Evolutionary conservation across 345 rosid genomes (phyloP).

Genomic region (Clarkia xantiana): DNA sequence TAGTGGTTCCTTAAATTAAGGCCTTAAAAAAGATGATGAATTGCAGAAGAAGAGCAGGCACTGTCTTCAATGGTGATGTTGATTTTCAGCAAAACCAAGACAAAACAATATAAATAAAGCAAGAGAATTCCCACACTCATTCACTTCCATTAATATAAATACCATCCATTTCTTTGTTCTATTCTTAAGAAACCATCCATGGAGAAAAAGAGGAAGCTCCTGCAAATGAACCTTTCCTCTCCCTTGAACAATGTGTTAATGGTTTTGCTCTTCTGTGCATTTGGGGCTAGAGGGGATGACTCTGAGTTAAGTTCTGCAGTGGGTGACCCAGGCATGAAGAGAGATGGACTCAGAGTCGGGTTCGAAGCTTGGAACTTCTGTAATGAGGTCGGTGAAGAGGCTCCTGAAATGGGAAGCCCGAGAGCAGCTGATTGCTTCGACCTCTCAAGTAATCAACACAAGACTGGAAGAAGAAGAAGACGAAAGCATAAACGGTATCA

Average conservation of each 20-base stretch:
- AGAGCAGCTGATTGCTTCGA: slow-evolving; percentile 84
- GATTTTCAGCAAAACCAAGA: too few relatives aligned
- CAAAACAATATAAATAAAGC: too few relatives aligned
- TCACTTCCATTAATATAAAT: background rate
- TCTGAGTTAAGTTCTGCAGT: slow-evolving; percentile 26
- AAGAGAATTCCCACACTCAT: background rate
- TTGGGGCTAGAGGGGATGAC: background rate
- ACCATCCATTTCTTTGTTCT: background rate
- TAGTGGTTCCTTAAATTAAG: too few relatives aligned
- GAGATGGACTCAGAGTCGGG: slow-evolving; percentile 58
- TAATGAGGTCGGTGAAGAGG: slow-evolving; percentile 72
- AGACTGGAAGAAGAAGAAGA: slow-evolving; percentile 2
- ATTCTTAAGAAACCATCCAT: background rate
- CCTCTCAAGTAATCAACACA: slow-evolving; percentile 18
- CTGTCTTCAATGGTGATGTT: too few relatives aligned
- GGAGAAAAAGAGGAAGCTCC: too few relatives aligned
- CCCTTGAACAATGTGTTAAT: slow-evolving; percentile 17
- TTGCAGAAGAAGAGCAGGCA: too few relatives aligned
- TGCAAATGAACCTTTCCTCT: background rate
- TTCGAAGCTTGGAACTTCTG: slow-evolving; percentile 91
- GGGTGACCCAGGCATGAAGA: slow-evolving; percentile 77
- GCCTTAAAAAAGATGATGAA: too few relatives aligned
- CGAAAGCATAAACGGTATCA: background rate
- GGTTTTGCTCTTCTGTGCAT: slow-evolving; percentile 7
- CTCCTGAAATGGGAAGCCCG: slow-evolving; percentile 72